Conservation (phyloP, 306 rosid species). For the Vigna reflexopilosa region DNA sequence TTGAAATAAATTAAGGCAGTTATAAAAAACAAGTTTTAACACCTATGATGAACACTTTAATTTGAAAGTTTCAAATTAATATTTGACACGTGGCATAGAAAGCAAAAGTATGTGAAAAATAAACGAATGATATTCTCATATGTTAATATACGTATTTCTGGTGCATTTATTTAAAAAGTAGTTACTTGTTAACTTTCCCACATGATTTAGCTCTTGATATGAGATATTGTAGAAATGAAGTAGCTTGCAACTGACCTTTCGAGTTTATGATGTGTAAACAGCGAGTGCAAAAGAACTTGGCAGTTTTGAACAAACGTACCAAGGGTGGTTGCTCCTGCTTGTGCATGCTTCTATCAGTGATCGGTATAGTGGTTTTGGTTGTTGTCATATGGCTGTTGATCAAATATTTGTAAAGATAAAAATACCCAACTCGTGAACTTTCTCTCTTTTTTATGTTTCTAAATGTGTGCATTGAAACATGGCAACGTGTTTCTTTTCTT, state of each 20-base stretch:
- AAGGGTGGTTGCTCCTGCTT: conserved; percentile 96
- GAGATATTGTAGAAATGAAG: conserved; percentile 19
- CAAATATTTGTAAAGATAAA: conserved; percentile 69
- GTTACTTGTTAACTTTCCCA: background rate
- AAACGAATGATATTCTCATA: conserved; percentile 9
- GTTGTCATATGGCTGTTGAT: conserved; percentile 71
- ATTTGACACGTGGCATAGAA: background rate
- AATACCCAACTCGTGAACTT: conserved; percentile 25
- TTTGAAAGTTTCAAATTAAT: background rate
- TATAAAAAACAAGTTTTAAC: too few species aligned
- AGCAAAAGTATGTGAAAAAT: conserved; percentile 7
- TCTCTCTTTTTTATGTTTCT: conserved; percentile 28
- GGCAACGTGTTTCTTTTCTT: conserved; percentile 29
- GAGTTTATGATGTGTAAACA: conserved; percentile 55
- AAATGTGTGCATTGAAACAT: conserved; percentile 41
- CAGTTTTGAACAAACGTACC: conserved; percentile 78
- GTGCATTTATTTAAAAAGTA: conserved; percentile 1
- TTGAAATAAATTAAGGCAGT: too few species aligned
- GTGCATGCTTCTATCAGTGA: conserved; percentile 78
- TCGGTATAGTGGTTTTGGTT: conserved; percentile 78
- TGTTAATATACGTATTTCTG: background rate
- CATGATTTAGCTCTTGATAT: conserved; percentile 20
- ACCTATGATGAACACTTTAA: background rate
- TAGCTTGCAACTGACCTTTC: conserved; percentile 34
- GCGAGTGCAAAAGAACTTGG: conserved; percentile 96